Conservation (phyloP, 768 basidiomycete species). For the Clitopilus passeckerianus region DNA sequence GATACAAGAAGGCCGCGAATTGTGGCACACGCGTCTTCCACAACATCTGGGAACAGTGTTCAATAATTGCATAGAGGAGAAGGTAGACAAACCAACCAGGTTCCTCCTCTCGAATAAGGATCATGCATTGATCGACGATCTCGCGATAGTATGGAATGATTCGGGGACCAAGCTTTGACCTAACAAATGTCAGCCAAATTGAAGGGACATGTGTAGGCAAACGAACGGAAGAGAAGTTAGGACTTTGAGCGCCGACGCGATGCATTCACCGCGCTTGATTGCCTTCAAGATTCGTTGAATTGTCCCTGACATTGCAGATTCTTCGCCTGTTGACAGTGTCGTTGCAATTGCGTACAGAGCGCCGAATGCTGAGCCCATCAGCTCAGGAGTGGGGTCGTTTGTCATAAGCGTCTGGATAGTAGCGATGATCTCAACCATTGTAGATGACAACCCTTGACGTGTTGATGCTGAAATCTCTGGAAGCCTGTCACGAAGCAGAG, state of each 20-base stretch:
- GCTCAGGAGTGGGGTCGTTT: slow-evolving; percentile 13
- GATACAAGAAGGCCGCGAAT: slow-evolving; percentile 67
- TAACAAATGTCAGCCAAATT: slow-evolving; percentile 22
- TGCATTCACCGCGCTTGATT: slow-evolving; percentile 32
- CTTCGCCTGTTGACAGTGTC: slow-evolving; percentile 63
- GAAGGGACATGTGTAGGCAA: background rate
- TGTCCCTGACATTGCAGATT: slow-evolving; percentile 50
- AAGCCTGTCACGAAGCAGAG: slow-evolving; percentile 63
- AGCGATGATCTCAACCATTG: slow-evolving; percentile 48
- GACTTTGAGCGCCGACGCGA: slow-evolving; percentile 43
- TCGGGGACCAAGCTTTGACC: slow-evolving; percentile 77
- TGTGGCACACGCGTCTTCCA: slow-evolving; percentile 34
- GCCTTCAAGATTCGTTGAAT: slow-evolving; percentile 55
- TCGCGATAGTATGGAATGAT: slow-evolving; percentile 81
- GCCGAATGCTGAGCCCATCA: slow-evolving; percentile 44
- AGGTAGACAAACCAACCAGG: background rate
- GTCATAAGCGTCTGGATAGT: slow-evolving; percentile 45
- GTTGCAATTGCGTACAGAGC: slow-evolving; percentile 57
- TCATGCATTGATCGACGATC: slow-evolving; percentile 55
- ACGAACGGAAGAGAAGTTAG: slow-evolving; percentile 62
- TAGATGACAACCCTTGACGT: slow-evolving; percentile 45
- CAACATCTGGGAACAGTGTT: slow-evolving; percentile 17
- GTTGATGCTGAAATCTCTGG: slow-evolving; percentile 50
- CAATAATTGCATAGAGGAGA: background rate
- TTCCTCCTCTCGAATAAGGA: slow-evolving; percentile 33